Conservation (phyloP, 768 basidiomycete species). For the Podaxis sp. region DNA sequence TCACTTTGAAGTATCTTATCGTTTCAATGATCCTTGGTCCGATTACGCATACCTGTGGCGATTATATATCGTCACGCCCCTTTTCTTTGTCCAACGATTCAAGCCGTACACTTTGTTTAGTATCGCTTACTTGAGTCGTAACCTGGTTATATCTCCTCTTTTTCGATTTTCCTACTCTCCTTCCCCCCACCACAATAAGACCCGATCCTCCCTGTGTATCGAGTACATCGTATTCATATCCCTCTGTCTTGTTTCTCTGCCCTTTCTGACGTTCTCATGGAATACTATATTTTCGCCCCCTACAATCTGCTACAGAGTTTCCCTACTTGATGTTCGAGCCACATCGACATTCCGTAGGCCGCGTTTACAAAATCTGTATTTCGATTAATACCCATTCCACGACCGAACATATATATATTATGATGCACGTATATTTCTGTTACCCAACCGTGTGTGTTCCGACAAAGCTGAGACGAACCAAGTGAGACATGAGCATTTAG, state of each 20-base stretch:
- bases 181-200: not conserved
- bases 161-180: not conserved
- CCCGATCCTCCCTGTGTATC: not conserved
- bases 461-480: not conserved
- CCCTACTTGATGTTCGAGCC: slow-evolving; percentile 9
- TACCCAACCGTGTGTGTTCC: not conserved
- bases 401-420: not conserved
- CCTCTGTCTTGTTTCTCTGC: slow-evolving; percentile 5
- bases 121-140: slow-evolving; percentile 17
- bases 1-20: slow-evolving; percentile 5
- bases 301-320: slow-evolving; percentile 1
- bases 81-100: slow-evolving; percentile 4
- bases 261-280: slow-evolving; percentile 14
- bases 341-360: slow-evolving; percentile 11
- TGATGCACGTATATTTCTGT: not conserved
- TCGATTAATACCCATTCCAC: slow-evolving; percentile 1
- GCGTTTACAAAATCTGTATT: slow-evolving; percentile 15
- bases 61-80: slow-evolving; percentile 15
- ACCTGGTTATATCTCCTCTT: slow-evolving; percentile 14
- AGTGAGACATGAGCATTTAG: too few species aligned
- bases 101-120: slow-evolving; percentile 4
- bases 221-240: slow-evolving; percentile 9
- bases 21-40: slow-evolving; percentile 3
- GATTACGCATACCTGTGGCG: slow-evolving; percentile 15
- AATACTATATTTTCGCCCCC: slow-evolving; percentile 7